Percentiles rank a stretch among this genome's conserved stretches.
These are phyloP conservation scores for Starmera stellimalicola DNA, from an alignment of 1,139 yeast species.

Conservation along the genomic window DNA sequence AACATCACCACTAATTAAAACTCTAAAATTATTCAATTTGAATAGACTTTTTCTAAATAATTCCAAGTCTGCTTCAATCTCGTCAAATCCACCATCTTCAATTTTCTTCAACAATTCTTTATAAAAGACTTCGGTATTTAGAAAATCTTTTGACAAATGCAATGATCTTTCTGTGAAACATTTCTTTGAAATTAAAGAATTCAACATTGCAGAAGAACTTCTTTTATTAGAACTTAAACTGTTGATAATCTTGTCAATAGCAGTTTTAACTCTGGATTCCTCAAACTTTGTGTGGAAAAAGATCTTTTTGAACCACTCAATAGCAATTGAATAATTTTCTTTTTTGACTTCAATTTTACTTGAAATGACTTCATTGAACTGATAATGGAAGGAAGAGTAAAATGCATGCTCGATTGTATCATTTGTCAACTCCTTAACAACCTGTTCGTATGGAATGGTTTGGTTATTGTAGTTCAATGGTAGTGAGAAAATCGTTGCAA, in stretches of 20 bases:
- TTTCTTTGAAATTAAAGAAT: conserved; percentile 48
- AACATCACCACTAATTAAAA: conserved; percentile 66
- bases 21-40: conserved; percentile 49
- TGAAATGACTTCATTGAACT: conserved; percentile 55
- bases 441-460: conserved; percentile 59
- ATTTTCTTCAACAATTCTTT: conserved; percentile 40
- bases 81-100: conserved; percentile 38
- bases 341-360: conserved; percentile 55
- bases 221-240: conserved; percentile 75
- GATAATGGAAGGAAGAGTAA: conserved; percentile 49
- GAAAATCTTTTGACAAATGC: conserved; percentile 56
- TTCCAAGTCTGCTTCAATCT: conserved; percentile 46
- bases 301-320: conserved; percentile 66
- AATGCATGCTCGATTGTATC: conserved; percentile 59
- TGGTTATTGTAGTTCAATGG: conserved; percentile 61
- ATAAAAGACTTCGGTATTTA: conserved; percentile 53
- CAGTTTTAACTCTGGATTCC: conserved; percentile 55
- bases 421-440: conserved; percentile 58
- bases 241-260: conserved; percentile 67
- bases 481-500: conserved; percentile 59
- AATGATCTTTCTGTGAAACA: conserved; percentile 51
- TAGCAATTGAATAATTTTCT: conserved; percentile 54
- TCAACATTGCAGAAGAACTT: conserved; percentile 64
- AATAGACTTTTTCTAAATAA: conserved; percentile 48
- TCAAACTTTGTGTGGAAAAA: conserved; percentile 64